Evolutionary conservation across 805 yeast genomes (phyloP), one percentile per base, ranked within the genome.

Genomic region (Kodamaea laetipori): DNA sequence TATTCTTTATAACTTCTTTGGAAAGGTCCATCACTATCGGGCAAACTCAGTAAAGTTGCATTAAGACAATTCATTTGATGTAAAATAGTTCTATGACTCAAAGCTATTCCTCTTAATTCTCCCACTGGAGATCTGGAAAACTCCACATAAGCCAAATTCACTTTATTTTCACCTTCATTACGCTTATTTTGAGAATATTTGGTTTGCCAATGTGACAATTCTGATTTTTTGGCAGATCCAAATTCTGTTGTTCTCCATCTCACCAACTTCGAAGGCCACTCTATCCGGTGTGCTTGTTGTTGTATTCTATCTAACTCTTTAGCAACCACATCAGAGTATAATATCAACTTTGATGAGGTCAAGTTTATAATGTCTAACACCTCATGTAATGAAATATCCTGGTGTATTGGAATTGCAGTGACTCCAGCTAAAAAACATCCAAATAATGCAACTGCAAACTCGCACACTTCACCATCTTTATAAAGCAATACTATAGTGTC

Each of bases 351-450:
- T 1, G 95, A 77, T 46, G 83, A 86, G 0, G 97, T 86, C 24
- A 77, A 71, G 34, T 76, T 77, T 63, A 90, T 78, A 25, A 90
- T 84, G 47, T 80, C 82, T 10, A 80, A 73, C 47, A 90, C 80
- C 50, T 90, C 96, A 32, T 71, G 70, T 19, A 82, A 66, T 24
- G 84, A 83, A 19, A 81, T 76, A 42, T 82, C 86, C 46, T 89
- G 82, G 42, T 86, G 86, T 32, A 94, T 81, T 0, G 99, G 99
- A 4, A 94, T 92, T 0, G 98, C 98, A 2, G 94, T 90, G 36
- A 89, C 85, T 2, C 96, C 96, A 1, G 97, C 95, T 44, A 92
- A 69, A 52, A 92, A 87, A 58, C 97, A 90, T 5, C 97, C 99
- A 60, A 89, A 77, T 15, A 94, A 62, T 0, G 98, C 95, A 1